Conservation (phyloP, 768 basidiomycete genomes). For the Lactifluus rugatus region DNA sequence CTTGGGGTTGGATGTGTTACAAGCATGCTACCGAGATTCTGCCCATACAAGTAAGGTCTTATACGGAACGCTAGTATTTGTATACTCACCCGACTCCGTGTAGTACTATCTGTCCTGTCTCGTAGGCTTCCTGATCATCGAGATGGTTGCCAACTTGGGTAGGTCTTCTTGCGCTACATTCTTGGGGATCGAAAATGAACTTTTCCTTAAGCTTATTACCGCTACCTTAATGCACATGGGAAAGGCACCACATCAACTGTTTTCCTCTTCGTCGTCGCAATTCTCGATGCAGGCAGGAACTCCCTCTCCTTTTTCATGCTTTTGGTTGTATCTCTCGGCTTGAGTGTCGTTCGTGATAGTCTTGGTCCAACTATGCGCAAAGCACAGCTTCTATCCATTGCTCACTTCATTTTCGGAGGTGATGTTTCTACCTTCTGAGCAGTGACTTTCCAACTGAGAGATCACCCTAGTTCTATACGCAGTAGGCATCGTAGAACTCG, state of each 20-base stretch:
- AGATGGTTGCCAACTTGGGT: conserved; percentile 93
- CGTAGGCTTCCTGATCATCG: conserved; percentile 76
- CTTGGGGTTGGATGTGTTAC: conserved; percentile 82
- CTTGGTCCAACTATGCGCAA: conserved; percentile 77
- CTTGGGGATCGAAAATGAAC: not conserved
- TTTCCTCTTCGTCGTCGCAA: conserved; percentile 95
- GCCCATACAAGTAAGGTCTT: conserved; percentile 65
- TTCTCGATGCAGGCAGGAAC: conserved; percentile 89
- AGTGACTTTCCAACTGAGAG: not conserved
- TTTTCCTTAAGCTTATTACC: conserved; percentile 63
- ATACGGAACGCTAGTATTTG: not conserved
- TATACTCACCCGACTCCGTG: conserved; percentile 5
- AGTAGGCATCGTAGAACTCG: conserved; percentile 88
- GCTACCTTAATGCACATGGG: conserved; percentile 86
- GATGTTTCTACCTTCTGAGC: conserved; percentile 24
- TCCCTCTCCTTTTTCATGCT: conserved; percentile 94
- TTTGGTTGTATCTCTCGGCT: conserved; percentile 82
- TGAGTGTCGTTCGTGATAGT: conserved; percentile 85
- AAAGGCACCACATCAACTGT: conserved; percentile 62
- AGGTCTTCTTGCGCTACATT: conserved; percentile 20
- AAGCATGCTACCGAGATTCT: conserved; percentile 73
- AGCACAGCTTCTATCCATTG: conserved; percentile 69
- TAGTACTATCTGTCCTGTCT: conserved; percentile 90
- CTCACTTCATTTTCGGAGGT: conserved; percentile 95
- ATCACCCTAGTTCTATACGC: conserved; percentile 69